A percentile compares a stretch with the other conserved stretches of the same genome.
phyloP scores from a whole-genome alignment of 1,284 basidiomycete genomes.

The Trametes hirsuta region DNA sequence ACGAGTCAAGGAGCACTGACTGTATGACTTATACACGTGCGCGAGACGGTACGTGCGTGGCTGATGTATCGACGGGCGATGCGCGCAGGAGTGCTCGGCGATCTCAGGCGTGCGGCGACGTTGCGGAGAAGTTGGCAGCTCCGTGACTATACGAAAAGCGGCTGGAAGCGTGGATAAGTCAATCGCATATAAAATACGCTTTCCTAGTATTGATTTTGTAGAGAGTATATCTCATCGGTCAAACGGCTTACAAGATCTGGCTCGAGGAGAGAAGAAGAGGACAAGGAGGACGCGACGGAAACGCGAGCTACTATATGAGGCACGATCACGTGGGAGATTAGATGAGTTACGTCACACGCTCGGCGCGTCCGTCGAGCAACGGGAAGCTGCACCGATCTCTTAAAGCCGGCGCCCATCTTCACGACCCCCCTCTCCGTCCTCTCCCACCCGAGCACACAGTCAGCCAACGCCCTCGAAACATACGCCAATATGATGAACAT shows the following conservation, averaged over 20 bases:
- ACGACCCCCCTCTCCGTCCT: background rate
- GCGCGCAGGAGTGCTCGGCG: background rate
- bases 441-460: background rate
- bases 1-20: too few relatives aligned
- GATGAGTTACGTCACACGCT: slow-evolving; percentile 11
- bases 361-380: background rate
- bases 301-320: background rate
- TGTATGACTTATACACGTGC: too few relatives aligned
- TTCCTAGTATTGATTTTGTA: background rate
- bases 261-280: background rate
- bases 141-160: background rate
- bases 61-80: too few relatives aligned
- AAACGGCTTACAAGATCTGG: background rate
- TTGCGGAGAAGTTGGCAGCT: background rate
- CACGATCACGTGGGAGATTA: slow-evolving; percentile 8
- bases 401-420: background rate
- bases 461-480: too few relatives aligned
- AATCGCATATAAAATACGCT: background rate
- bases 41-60: too few relatives aligned
- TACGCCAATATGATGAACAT: slow-evolving; percentile 19
- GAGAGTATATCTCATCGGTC: background rate
- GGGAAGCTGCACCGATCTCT: background rate
- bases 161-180: background rate
- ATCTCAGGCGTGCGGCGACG: background rate
- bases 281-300: background rate